Conservation (phyloP, 2,329 filamentous ascomycete species). For the Boeremia exigua region DNA sequence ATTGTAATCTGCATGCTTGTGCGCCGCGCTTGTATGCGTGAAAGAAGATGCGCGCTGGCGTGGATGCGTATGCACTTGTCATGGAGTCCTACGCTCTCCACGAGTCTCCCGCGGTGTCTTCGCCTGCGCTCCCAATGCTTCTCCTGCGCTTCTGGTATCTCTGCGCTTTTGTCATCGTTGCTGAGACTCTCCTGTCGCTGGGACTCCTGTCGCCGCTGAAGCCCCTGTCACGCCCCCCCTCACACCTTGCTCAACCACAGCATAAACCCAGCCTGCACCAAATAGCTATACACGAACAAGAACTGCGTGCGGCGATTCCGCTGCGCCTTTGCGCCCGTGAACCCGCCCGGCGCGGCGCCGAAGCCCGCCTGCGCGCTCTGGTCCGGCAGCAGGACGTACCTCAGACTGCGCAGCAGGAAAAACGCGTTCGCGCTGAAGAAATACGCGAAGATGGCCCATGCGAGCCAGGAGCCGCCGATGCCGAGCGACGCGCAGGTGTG, state of each 20-base stretch:
- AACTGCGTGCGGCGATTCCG: conserved; percentile 42
- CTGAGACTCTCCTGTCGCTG: too few relatives aligned
- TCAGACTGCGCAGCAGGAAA: conserved; percentile 96
- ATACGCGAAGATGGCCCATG: conserved; percentile 89
- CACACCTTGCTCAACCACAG: conserved; percentile 67
- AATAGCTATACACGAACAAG: conserved; percentile 71
- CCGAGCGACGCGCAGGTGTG: conserved; percentile 68
- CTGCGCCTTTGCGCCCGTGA: conserved; percentile 80
- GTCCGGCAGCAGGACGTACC: conserved; percentile 88
- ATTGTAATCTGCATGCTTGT: too few relatives aligned
- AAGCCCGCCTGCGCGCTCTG: conserved; percentile 2
- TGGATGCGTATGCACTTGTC: too few relatives aligned
- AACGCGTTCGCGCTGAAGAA: conserved; percentile 95
- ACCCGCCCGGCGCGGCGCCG: conserved; percentile 57
- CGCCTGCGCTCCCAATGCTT: too few relatives aligned
- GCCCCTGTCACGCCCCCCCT: neutral
- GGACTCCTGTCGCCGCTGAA: too few relatives aligned
- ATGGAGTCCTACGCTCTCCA: too few relatives aligned
- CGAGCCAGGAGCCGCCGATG: conserved; percentile 85
- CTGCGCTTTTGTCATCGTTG: too few relatives aligned
- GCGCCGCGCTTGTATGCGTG: too few relatives aligned
- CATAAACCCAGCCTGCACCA: conserved; percentile 95
- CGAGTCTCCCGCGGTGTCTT: too few relatives aligned
- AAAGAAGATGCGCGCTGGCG: too few relatives aligned
- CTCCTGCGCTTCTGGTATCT: too few relatives aligned